Conservation (phyloP, 495 filamentous ascomycete genomes). For the Lophiostoma macrostomum region DNA sequence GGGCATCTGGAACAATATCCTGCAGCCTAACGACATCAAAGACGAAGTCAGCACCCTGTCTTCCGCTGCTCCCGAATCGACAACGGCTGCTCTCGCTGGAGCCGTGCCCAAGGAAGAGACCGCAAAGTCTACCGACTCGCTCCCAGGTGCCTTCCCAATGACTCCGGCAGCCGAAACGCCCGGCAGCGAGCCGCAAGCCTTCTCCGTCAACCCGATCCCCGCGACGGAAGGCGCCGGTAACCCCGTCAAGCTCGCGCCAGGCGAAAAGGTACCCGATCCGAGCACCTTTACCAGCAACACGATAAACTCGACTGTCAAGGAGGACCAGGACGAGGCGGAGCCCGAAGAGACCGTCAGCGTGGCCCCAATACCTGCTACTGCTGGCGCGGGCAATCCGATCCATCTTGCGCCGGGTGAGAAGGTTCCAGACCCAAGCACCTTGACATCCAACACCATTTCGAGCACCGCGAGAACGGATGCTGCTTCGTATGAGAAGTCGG, state of each 20-base stretch:
- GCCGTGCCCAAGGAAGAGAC: slow-evolving; percentile 58
- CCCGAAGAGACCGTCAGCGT: slow-evolving; percentile 56
- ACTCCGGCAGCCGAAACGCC: slow-evolving; percentile 78
- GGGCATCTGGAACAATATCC: slow-evolving; percentile 85
- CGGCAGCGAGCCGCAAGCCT: slow-evolving; percentile 45
- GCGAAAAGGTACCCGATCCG: slow-evolving; percentile 72
- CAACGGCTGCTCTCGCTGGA: slow-evolving; percentile 68
- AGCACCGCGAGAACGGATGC: slow-evolving; percentile 71
- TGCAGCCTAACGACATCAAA: slow-evolving; percentile 68
- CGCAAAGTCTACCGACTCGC: slow-evolving; percentile 31
- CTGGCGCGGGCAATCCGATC: slow-evolving; percentile 76
- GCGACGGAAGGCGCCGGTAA: slow-evolving; percentile 56
- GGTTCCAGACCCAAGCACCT: slow-evolving; percentile 60
- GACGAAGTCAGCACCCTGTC: slow-evolving; percentile 56
- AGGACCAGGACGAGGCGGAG: slow-evolving; percentile 51
- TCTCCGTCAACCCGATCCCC: slow-evolving; percentile 35
- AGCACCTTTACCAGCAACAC: slow-evolving; percentile 55
- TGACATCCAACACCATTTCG: slow-evolving; percentile 54
- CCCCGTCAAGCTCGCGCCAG: slow-evolving; percentile 73
- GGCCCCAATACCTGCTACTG: slow-evolving; percentile 74
- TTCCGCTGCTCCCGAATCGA: slow-evolving; percentile 67
- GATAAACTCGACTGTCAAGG: slow-evolving; percentile 59
- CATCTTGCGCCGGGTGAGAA: slow-evolving; percentile 71
- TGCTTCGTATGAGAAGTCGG: slow-evolving; percentile 74
- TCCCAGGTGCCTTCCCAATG: slow-evolving; percentile 78